Percentiles rank a stretch among this genome's conserved stretches.
Conservation (phyloP, 345 rosid genomes). For the Eutrema heterophyllum region DNA sequence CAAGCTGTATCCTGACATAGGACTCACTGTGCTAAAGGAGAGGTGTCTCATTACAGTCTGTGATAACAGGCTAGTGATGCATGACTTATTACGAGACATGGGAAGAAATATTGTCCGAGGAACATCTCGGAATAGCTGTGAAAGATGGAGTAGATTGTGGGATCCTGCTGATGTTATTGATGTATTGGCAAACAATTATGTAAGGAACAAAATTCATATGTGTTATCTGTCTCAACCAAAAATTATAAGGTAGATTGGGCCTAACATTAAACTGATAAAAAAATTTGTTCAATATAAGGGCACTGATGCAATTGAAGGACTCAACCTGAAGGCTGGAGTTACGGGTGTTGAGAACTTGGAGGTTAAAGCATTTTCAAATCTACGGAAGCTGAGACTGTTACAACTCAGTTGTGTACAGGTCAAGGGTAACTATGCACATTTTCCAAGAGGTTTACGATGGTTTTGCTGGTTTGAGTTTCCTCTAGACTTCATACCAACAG, state of each 20-base stretch:
- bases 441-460: neutral
- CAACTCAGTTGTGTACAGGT: neutral
- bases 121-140: conserved; percentile 3
- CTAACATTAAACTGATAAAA: neutral
- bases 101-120: conserved; percentile 23
- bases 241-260: neutral
- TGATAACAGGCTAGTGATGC: conserved; percentile 23
- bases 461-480: neutral
- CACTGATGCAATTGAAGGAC: conserved; percentile 2
- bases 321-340: neutral
- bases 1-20: neutral
- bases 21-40: neutral
- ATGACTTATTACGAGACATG: conserved; percentile 28
- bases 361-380: neutral
- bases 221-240: no score
- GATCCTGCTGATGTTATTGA: conserved; percentile 6
- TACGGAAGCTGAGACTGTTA: neutral
- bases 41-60: neutral
- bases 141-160: conserved; percentile 24
- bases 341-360: neutral
- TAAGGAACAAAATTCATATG: neutral
- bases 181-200: conserved; percentile 3
- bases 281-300: conserved; percentile 16
- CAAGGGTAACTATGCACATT: neutral
- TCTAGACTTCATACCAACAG: neutral